Base-by-base conservation (phyloP, 257 asterid species). In the Solanum habrochaites region DNA sequence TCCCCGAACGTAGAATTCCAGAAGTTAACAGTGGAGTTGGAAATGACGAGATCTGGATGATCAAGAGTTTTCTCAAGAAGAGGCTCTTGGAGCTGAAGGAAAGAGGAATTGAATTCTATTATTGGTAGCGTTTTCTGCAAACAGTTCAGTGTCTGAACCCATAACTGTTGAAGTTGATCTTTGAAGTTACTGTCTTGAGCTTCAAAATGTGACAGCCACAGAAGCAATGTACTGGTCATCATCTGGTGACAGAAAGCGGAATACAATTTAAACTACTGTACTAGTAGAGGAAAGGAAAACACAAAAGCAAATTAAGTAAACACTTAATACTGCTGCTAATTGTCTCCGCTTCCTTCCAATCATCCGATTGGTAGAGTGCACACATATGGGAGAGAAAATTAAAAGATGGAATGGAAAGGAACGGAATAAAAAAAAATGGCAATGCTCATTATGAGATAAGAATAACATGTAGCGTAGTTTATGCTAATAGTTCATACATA, bases 1-100 rank as follows among this genome's bases (percentile, higher is more conserved):
- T 88, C 77, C 29, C 95, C 95, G 25, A 91, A 95, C 3, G 94
- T 94, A 70, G 96, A 92, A 87, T 96, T 94, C 98, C 98, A 94
- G 88, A 92, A 94, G 88, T 82, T 86, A 45, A 93, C 71, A 62
- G 98, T 92, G 31, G 92, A 89, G 72, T 90, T 90, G 21, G 93
- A 93, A 85, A 96, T 92, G 90, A 89, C 82, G 85, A 90, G 92
- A 86, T 94, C 90, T 35, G 92, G 94, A 86, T 94, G 98, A 78
- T 93, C 91, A 6, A 94, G 95, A 87, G 97, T 89, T 90, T 52
- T 92, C 87, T 89, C 95, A 25, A 95, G 96, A 89, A 93, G 94
- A 78, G 90, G 91, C 56, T 83, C 91, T 85, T 91, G 97, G 88
- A 90, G 87, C 85, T 83, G 88, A 82, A 94, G 98, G 90, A 92